Base-by-base conservation (phyloP, 306 rosid genomes). In the Cicer cuneatum region DNA sequence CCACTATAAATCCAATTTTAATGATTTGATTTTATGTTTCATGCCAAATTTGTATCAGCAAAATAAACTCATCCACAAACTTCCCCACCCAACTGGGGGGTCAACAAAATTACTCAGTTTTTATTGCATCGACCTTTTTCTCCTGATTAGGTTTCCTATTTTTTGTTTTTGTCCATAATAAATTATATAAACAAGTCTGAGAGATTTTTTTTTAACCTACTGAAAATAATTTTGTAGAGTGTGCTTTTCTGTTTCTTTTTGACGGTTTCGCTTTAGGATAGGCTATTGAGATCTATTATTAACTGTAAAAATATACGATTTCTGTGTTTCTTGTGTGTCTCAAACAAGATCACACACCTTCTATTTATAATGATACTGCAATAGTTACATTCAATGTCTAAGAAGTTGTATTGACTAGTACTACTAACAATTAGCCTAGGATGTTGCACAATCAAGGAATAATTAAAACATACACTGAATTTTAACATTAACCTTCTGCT, bases 241-340 rank as follows among this genome's bases (percentile, higher is more conserved):
- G 68, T 33, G 48, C 76, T 49, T 67, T 47, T 47, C 60, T 54
- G 70, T 57, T 0, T 24, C 51, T 52, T 71, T 71, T 73, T 38
- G 54, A 45, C 37, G 21, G n/a, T 68, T 62, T 69, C 35, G 10
- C 35, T 61, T 19, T 67, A 40, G 33, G 43, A 61, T 19, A 57
- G 40, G 68, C 75, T 66, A 58, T 58, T 19, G 18, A 72, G 24
- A 29, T 58, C 72, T 33, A 76, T 67, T 48, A 39, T 72, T 37
- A n/a, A n/a, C n/a, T n/a, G n/a, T n/a, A n/a, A n/a, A n/a, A n/a
- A n/a, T n/a, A n/a, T n/a, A n/a, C n/a, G n/a, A n/a, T n/a, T n/a
- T n/a, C n/a, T n/a, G n/a, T n/a, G n/a, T n/a, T n/a, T n/a, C n/a
- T n/a, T n/a, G n/a, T n/a, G n/a, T n/a, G n/a, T n/a, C n/a, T n/a